phyloP scores from a whole-genome alignment of 257 asterid genomes.

The Plectranthus barbatus region DNA sequence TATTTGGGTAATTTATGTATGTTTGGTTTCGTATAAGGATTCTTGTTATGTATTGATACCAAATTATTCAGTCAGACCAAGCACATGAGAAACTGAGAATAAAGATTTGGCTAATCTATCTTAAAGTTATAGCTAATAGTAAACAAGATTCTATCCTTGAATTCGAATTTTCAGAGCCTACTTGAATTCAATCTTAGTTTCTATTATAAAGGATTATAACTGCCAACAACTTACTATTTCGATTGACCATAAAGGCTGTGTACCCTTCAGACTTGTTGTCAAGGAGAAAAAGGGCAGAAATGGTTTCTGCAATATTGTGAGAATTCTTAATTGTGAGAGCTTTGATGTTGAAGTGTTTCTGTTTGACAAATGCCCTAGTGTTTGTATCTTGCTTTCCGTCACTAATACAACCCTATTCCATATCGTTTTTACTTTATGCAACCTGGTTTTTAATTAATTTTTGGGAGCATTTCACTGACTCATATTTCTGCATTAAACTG shows the following conservation, averaged over 20 bases:
- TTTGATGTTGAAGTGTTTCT: background rate
- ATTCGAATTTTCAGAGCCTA: background rate
- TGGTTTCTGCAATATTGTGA: background rate
- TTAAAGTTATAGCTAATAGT: background rate
- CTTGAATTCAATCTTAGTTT: background rate
- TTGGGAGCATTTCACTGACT: background rate
- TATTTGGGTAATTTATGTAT: background rate
- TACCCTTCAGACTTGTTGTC: background rate
- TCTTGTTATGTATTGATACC: background rate
- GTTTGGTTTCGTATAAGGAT: background rate
- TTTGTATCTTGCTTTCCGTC: background rate
- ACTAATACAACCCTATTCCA: background rate
- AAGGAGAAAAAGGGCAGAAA: background rate
- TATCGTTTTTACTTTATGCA: background rate
- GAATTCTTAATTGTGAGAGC: background rate
- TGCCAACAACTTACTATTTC: background rate
- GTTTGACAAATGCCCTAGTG: background rate
- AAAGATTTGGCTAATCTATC: background rate
- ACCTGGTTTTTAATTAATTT: background rate
- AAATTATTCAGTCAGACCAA: background rate
- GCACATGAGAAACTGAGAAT: constrained; percentile 6
- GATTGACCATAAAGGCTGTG: background rate
- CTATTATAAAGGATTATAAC: background rate
- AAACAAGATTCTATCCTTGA: background rate
- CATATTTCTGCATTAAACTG: background rate